Base-by-base conservation (phyloP, 2,329 filamentous ascomycete species). In the Xylariaceae sp. region DNA sequence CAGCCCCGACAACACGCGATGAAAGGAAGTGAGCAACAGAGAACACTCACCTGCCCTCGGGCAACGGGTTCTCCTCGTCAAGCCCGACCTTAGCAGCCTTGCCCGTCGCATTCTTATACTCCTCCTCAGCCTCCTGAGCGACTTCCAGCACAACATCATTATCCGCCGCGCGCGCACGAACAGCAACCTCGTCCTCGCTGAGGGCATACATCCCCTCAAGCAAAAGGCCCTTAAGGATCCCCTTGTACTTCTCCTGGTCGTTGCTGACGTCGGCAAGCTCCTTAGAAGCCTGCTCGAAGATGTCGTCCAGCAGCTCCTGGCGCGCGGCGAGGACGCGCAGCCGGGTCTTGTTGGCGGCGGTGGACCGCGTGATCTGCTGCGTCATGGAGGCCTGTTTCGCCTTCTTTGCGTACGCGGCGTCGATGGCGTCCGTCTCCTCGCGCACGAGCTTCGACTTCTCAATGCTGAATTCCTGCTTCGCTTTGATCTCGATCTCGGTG, bases 401-500 rank as follows among this genome's bases (percentile, higher is more conserved):
- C 80, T 97, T 97, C 85, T 96, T 97, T 77, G 92, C 89, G 82
- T 96, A 99, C 65, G 87, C 79, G 62, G 80, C 79, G 77, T 99
- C 94, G 79, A 99, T 97, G 73, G 90, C 77, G 69, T 90, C 84
- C 50, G 89, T 96, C 77, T 97, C 94, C 76, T 95, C 86, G 71
- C 90, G 92, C 66, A 97, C 94, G 47, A 99, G 89, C 80, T 96
- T 96, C 67, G 92, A 94, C 78, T 99, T 99, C 73, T 99, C 94
- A 71, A 96, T 97, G 71, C 90, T 89, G 76, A 97, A 97, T 75
- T 99, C 94, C 75, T 97, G 91, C 78, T 97, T 92, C 73, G 94
- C 94, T 77, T 97, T 97, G 77, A 97, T 87, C 70, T 94, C 85
- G 74, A 99, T 97, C 76, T 99, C 94, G 71, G 88, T 88, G 67